These are phyloP conservation scores for Botrytis squamosa DNA, from an alignment of 2,329 filamentous ascomycete species.

Conservation along the genomic window DNA sequence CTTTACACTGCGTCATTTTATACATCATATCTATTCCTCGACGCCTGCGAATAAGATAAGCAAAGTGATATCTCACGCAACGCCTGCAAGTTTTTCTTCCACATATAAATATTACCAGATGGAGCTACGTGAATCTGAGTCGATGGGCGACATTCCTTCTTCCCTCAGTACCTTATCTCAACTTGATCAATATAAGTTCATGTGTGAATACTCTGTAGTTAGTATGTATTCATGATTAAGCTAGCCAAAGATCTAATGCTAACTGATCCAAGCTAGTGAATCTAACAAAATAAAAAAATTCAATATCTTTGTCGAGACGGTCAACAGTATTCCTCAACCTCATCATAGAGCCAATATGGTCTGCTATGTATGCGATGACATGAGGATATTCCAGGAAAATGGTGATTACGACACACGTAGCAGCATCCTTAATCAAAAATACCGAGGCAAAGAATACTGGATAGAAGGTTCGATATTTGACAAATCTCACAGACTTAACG, in stretches of 20 bases:
- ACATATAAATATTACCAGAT: not conserved
- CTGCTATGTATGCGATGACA: not conserved
- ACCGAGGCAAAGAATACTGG: too few relatives aligned
- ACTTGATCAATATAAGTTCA: not conserved
- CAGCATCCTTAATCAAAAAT: too few relatives aligned
- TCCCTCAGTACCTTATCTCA: not conserved
- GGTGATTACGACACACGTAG: too few relatives aligned
- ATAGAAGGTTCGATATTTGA: too few relatives aligned
- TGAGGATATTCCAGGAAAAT: too few relatives aligned
- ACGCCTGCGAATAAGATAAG: not conserved
- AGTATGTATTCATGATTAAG: not conserved
- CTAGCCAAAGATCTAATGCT: not conserved
- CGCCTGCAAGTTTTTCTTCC: not conserved
- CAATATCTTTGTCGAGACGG: not conserved
- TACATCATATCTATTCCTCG: not conserved
- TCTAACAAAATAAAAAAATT: rapidly evolving
- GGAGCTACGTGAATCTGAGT: not conserved
- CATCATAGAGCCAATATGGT: not conserved
- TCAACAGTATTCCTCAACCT: not conserved
- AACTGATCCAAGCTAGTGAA: not conserved
- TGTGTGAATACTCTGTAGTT: rapidly evolving
- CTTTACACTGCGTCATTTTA: not conserved
- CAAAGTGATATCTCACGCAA: not conserved
- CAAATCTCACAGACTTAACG: too few relatives aligned
- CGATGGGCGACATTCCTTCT: not conserved